Base-by-base conservation (phyloP, 2,329 filamentous ascomycete species). In the Nemania sp. region DNA sequence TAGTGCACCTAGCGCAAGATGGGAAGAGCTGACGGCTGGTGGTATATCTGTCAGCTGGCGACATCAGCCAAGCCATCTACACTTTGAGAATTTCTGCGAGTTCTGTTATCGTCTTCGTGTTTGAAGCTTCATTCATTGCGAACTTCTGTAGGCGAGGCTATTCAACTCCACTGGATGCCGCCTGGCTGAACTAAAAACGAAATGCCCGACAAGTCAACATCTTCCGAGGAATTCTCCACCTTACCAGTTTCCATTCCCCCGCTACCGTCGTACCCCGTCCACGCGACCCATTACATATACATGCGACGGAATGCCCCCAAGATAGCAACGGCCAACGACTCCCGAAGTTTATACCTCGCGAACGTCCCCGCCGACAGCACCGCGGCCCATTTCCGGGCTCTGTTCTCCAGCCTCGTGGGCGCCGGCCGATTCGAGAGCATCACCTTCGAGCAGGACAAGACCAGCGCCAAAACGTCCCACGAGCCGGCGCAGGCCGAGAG, bases 281-380 rank as follows among this genome's bases (percentile, higher is more conserved):
- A 83, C 45, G 83, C 87, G 59, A 86, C 85, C 51, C 95, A 98
- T 78, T 91, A 93, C 76, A 80, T 98, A 70, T 97, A 97, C 78
- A 78, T 98, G 57, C 91, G 91, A 66, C 87, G 87, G 57, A 93
- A 98, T 76, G 83, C 88, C 47, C 92, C 94, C 62, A 91, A 90
- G 77, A 83, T 90, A 42, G 87, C 90, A 13, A 90, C 89, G 7
- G 81, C 84, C 56, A 84, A 90, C 74, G 90, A 94, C 68, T 79
- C 86, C 15, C 88, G 93, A 68, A 92, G 90, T 63, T 82, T 99
- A 17, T 99, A 97, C 76, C 74, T 96, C n/a, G 90, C 93, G 65
- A 98, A 99, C 71, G 79, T 96, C 0, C 95, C 95, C 6, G 81
- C 89, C 64, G 93, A 97, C 72, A 88, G 91, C 60, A 96, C 91